Percentiles rank a stretch among this genome's conserved stretches.
These are phyloP conservation scores for Aspergillus novoparasiticus DNA, from an alignment of 2,329 filamentous ascomycete species.

Conservation along the genomic window DNA sequence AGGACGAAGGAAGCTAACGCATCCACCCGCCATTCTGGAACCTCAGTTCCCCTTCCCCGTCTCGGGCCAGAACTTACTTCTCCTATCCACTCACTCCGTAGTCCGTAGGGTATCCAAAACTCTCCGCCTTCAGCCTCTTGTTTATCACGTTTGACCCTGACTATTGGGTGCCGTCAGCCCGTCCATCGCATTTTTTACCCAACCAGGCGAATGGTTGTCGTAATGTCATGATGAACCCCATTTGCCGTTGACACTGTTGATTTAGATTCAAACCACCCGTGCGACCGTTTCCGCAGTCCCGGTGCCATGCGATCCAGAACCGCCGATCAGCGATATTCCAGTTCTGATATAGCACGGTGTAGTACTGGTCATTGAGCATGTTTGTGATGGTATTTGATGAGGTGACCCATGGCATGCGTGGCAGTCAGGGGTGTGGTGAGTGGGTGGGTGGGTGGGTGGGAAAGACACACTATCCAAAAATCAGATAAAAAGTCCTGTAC, in stretches of 20 bases:
- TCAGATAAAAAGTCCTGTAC: background rate
- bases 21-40: slow-evolving; percentile 4
- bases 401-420: background rate
- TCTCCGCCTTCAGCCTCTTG: slow-evolving; percentile 2
- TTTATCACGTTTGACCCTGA: background rate
- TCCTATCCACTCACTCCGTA: background rate
- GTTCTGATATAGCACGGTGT: background rate
- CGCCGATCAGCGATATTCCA: slow-evolving; percentile 2
- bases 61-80: slow-evolving; percentile 2
- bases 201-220: background rate
- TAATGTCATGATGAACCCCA: background rate
- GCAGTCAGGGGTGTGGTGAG: background rate
- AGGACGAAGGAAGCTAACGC: background rate
- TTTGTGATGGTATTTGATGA: slow-evolving; percentile 1
- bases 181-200: background rate
- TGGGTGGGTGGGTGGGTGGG: background rate
- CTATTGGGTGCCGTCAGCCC: background rate
- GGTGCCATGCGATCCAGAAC: background rate
- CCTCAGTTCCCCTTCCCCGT: slow-evolving; percentile 4
- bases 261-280: background rate
- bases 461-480: background rate
- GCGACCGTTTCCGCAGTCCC: background rate
- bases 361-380: background rate
- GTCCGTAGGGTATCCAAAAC: background rate
- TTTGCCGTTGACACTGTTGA: background rate